Conservation (phyloP, 2,329 filamentous ascomycete species). For the Alternaria alternata region DNA sequence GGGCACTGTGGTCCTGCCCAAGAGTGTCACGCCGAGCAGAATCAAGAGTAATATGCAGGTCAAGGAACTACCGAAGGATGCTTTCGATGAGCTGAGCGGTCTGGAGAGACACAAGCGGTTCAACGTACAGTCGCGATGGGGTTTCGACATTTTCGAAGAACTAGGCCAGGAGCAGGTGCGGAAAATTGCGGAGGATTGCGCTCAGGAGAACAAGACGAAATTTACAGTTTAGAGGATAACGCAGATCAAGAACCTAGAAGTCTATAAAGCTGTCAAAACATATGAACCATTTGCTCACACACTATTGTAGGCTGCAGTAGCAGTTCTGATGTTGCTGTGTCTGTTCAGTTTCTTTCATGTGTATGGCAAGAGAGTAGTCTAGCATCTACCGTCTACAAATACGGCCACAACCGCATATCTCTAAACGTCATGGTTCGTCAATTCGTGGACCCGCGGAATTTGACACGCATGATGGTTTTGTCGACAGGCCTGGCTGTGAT, state of each 20-base stretch:
- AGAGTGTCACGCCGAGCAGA: constrained; percentile 75
- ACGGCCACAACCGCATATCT: background rate
- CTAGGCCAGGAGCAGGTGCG: constrained; percentile 29
- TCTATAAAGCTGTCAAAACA: background rate
- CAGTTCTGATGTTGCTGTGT: background rate
- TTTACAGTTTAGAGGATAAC: constrained; percentile 16
- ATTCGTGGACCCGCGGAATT: background rate
- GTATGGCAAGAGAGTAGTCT: background rate
- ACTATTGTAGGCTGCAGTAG: background rate
- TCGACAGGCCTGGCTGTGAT: constrained; percentile 46
- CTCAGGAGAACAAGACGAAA: constrained; percentile 31
- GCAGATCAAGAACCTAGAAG: background rate
- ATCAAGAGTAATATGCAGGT: constrained; percentile 76
- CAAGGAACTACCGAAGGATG: constrained; percentile 73
- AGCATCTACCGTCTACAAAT: background rate
- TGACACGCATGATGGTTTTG: constrained; percentile 41
- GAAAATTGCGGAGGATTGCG: constrained; percentile 27
- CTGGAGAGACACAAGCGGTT: constrained; percentile 37
- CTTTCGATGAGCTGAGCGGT: constrained; percentile 69
- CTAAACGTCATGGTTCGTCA: background rate
- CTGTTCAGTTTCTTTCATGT: background rate
- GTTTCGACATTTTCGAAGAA: constrained; percentile 38
- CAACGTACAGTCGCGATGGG: constrained; percentile 35
- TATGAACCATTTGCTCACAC: background rate
- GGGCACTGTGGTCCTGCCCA: constrained; percentile 83